These are phyloP conservation scores for Pyracantha coccinea DNA, from an alignment of 331 rosid genomes.

Conservation along the genomic window DNA sequence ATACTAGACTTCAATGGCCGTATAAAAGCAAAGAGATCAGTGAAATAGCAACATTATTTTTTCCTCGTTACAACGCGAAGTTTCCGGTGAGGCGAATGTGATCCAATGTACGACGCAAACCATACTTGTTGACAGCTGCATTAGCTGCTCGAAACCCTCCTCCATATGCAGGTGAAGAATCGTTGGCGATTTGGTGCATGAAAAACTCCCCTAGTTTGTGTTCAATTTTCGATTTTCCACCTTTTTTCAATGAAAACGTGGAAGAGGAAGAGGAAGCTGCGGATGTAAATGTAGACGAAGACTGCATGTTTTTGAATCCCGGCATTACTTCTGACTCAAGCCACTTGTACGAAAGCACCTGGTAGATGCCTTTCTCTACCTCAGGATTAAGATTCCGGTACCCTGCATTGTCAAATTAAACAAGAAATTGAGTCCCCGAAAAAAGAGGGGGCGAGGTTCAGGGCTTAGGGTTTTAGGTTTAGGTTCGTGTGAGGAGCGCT, in stretches of 20 bases:
- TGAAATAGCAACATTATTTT: neutral
- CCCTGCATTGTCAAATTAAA: slow-evolving; percentile 9
- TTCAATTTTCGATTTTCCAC: slow-evolving; percentile 57
- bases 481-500: too few species aligned
- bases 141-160: slow-evolving; percentile 91
- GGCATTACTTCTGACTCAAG: slow-evolving; percentile 95
- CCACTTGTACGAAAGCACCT: slow-evolving; percentile 91
- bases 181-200: slow-evolving; percentile 70
- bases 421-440: too few species aligned
- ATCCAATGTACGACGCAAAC: slow-evolving; percentile 68
- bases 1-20: slow-evolving; percentile 7
- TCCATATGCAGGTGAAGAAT: slow-evolving; percentile 86
- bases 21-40: neutral
- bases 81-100: slow-evolving; percentile 69
- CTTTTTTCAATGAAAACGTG: slow-evolving; percentile 65
- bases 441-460: too few species aligned
- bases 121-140: slow-evolving; percentile 74
- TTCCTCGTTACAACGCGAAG: slow-evolving; percentile 47
- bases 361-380: slow-evolving; percentile 97
- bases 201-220: slow-evolving; percentile 84
- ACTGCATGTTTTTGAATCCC: slow-evolving; percentile 40
- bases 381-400: slow-evolving; percentile 74
- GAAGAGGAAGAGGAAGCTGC: slow-evolving; percentile 41
- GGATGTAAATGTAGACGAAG: slow-evolving; percentile 67
- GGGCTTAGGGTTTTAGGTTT: too few species aligned